Conservation (phyloP, 148 eudicot genomes). For the Pouteria glomerata region DNA sequence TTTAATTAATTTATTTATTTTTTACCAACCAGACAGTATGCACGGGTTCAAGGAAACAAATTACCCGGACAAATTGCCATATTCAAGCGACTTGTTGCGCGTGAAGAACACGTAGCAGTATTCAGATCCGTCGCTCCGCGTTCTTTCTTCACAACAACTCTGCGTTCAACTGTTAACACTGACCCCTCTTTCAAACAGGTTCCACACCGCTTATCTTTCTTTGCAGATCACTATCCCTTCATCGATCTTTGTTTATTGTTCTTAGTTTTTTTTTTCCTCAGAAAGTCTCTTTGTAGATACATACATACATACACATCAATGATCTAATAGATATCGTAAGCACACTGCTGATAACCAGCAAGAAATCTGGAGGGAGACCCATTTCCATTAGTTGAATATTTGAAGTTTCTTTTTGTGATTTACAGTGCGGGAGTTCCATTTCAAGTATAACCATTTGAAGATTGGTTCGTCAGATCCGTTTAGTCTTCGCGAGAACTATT, state of each 20-base stretch:
- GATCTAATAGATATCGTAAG: neutral
- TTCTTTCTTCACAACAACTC: neutral
- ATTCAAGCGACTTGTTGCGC: too few relatives aligned
- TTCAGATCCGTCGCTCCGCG: too few relatives aligned
- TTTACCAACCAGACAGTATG: too few relatives aligned
- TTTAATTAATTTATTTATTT: too few relatives aligned
- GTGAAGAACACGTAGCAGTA: too few relatives aligned
- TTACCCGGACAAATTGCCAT: too few relatives aligned
- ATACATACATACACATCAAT: neutral
- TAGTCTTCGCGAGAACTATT: too few relatives aligned
- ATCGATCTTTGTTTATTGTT: neutral
- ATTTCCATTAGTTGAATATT: neutral
- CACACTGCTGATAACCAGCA: neutral
- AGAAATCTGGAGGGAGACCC: slow-evolving; percentile 3
- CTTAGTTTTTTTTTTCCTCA: too few relatives aligned
- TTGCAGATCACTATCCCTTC: neutral
- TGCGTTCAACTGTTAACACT: neutral
- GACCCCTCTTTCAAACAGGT: neutral
- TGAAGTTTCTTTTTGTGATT: neutral
- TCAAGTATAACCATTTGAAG: neutral
- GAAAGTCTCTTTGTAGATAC: too few relatives aligned
- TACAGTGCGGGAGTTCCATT: neutral
- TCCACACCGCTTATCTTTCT: neutral
- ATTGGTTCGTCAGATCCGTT: neutral
- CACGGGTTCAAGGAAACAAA: too few relatives aligned